Evolutionary conservation across 148 eudicot species (phyloP).

Genomic region (Vaccinium darrowii): DNA sequence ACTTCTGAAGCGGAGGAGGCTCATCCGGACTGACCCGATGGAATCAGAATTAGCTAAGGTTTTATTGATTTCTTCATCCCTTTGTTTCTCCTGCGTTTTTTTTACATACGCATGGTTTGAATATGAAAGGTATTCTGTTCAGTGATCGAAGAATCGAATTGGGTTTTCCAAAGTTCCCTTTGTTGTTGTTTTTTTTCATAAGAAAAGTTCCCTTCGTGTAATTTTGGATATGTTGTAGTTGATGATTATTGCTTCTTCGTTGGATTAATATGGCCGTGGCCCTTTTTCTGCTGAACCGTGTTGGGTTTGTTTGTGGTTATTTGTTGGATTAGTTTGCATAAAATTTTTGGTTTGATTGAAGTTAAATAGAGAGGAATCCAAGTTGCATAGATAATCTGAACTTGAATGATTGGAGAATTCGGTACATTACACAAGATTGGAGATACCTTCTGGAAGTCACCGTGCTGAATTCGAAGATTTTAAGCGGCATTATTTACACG

Average conservation of each 20-base stretch:
- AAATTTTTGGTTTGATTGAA: neutral
- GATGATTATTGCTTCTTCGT: neutral
- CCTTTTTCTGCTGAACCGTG: neutral
- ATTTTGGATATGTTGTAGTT: neutral
- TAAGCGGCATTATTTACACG: too few relatives aligned
- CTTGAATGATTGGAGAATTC: neutral
- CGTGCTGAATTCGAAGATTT: neutral
- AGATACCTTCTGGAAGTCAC: neutral
- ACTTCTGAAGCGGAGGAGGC: constrained; percentile 32
- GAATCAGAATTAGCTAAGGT: constrained; percentile 41
- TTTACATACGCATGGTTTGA: neutral
- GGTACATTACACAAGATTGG: neutral
- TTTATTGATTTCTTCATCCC: neutral
- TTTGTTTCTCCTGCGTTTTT: neutral
- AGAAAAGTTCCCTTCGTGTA: neutral
- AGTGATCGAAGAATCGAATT: neutral
- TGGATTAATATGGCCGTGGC: neutral
- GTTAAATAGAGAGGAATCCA: neutral
- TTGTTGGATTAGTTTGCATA: neutral
- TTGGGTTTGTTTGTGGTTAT: neutral
- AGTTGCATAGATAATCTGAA: neutral
- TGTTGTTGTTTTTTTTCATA: too few relatives aligned
- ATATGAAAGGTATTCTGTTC: neutral
- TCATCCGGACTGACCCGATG: constrained; percentile 34
- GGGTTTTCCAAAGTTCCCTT: neutral